phyloP scores from a whole-genome alignment of 2,329 filamentous ascomycete species.

The Chaetothyriales sp. region DNA sequence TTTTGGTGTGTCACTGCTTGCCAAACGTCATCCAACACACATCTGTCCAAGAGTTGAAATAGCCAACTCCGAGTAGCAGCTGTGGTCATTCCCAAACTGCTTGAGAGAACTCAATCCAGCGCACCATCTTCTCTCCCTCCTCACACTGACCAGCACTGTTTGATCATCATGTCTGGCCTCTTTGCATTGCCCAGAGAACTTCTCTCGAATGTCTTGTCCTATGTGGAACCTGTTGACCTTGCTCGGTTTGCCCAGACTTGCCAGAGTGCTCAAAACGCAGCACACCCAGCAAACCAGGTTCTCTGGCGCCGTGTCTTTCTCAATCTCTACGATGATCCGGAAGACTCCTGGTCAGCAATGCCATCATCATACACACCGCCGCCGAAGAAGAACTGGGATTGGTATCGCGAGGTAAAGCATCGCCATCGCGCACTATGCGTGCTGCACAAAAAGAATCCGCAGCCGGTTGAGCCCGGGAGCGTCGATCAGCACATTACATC shows the following conservation, averaged over 20 bases:
- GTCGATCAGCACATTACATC: constrained; percentile 5
- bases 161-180: too few species aligned
- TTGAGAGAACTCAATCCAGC: too few species aligned
- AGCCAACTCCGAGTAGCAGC: too few species aligned
- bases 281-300: constrained; percentile 9
- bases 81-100: too few species aligned
- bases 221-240: constrained; percentile 7
- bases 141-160: too few species aligned
- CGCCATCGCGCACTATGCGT: constrained; percentile 7
- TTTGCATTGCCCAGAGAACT: constrained; percentile 13
- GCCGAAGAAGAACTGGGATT: constrained; percentile 8
- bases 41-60: too few species aligned
- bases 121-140: too few species aligned
- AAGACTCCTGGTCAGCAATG: constrained; percentile 10
- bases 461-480: neutral
- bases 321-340: constrained; percentile 16
- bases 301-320: constrained; percentile 6
- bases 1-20: too few species aligned
- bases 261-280: constrained; percentile 8
- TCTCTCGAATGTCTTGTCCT: constrained; percentile 11
- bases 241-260: constrained; percentile 10
- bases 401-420: constrained; percentile 10
- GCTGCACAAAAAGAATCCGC: constrained; percentile 1
- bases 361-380: neutral
- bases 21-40: too few species aligned